Evolutionary conservation across 192 early-diverging fungal species (phyloP).

Genomic region (Linnemannia hyalina): DNA sequence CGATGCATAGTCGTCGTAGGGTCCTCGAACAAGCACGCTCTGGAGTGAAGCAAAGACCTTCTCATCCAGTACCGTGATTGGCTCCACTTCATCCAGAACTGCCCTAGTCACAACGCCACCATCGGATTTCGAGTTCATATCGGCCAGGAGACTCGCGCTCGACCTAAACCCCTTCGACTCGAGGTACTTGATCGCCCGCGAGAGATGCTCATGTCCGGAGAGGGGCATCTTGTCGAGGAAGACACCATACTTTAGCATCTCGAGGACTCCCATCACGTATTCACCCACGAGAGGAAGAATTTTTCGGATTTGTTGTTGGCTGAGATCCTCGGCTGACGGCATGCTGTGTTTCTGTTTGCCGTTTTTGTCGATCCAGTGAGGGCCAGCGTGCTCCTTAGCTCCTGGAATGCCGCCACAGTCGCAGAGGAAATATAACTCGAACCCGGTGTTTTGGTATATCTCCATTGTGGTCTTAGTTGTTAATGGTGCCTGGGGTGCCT

Average conservation of each 20-base stretch:
- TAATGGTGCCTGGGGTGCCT: too few species aligned
- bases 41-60: neutral
- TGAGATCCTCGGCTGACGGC: neutral
- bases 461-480: neutral
- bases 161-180: neutral
- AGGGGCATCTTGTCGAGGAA: conserved; percentile 3
- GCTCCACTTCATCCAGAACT: neutral
- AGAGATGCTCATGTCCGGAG: neutral
- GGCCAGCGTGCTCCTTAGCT: neutral
- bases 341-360: neutral
- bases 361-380: conserved; percentile 17
- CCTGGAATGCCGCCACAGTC: conserved; percentile 31
- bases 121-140: neutral
- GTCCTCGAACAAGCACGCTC: neutral
- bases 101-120: neutral
- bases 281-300: neutral
- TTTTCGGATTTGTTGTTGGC: neutral
- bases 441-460: neutral
- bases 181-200: conserved; percentile 18
- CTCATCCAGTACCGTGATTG: neutral
- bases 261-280: conserved; percentile 35
- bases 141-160: neutral
- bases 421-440: conserved; percentile 32
- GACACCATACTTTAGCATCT: conserved; percentile 30
- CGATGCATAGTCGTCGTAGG: neutral